These are phyloP conservation scores for Mytilinidion resinicola DNA, from an alignment of 495 filamentous ascomycete species.

Conservation along the genomic window DNA sequence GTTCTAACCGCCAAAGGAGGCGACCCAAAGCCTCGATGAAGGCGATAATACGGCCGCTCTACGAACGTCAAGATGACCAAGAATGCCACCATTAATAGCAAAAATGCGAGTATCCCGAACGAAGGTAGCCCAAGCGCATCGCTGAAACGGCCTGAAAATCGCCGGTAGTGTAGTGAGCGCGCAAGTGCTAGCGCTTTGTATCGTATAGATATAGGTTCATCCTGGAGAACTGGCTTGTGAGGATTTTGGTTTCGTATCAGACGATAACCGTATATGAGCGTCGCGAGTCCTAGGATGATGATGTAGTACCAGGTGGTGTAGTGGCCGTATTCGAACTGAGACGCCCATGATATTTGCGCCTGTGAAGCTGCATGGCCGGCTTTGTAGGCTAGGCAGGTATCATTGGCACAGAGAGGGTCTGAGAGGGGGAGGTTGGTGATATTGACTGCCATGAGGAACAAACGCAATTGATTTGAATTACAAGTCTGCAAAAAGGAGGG, in stretches of 20 bases:
- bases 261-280: slow-evolving; percentile 23
- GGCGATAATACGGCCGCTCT: slow-evolving; percentile 36
- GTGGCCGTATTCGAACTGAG: slow-evolving; percentile 36
- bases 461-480: too few relatives aligned
- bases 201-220: not conserved
- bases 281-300: slow-evolving; percentile 29
- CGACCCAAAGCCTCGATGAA: slow-evolving; percentile 33
- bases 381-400: slow-evolving; percentile 35
- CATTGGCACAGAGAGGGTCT: slow-evolving; percentile 35
- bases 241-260: slow-evolving; percentile 15
- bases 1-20: slow-evolving; percentile 49
- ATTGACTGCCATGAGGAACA: too few relatives aligned
- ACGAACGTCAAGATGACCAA: slow-evolving; percentile 27
- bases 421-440: slow-evolving; percentile 32
- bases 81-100: slow-evolving; percentile 23
- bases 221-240: not conserved
- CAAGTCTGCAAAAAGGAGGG: too few relatives aligned
- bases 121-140: slow-evolving; percentile 32
- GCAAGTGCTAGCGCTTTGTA: slow-evolving; percentile 24
- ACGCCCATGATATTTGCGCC: slow-evolving; percentile 27
- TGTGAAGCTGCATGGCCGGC: slow-evolving; percentile 33
- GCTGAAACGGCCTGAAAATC: slow-evolving; percentile 21
- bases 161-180: slow-evolving; percentile 32
- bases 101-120: slow-evolving; percentile 25
- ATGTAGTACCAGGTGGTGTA: slow-evolving; percentile 36